Percentiles rank a stretch among this genome's conserved stretches.
Evolutionary conservation across 2,329 filamentous ascomycete genomes (phyloP).

Genomic region (Stromatinia cepivora): DNA sequence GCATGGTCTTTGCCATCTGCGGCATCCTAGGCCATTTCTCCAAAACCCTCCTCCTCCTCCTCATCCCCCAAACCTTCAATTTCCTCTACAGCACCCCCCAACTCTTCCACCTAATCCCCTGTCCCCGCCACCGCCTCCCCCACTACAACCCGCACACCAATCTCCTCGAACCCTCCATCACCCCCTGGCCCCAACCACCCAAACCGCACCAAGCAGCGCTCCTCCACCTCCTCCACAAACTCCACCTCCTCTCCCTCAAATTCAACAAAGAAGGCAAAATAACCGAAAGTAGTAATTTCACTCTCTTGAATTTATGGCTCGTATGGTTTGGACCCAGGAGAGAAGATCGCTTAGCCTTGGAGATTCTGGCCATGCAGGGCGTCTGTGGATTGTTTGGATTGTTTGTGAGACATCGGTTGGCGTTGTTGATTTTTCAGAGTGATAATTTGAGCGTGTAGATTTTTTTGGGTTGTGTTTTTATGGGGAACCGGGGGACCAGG

Average conservation of each 20-base stretch:
- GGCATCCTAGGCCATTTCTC: slow-evolving; percentile 97
- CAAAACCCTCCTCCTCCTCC: slow-evolving; percentile 88
- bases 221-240: slow-evolving; percentile 66
- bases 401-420: slow-evolving; percentile 81
- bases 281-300: slow-evolving; percentile 83
- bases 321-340: slow-evolving; percentile 91
- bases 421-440: slow-evolving; percentile 82
- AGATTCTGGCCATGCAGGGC: slow-evolving; percentile 78
- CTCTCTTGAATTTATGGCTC: slow-evolving; percentile 92
- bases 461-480: neutral
- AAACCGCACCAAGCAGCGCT: slow-evolving; percentile 59
- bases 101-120: slow-evolving; percentile 85
- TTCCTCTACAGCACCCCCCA: slow-evolving; percentile 93
- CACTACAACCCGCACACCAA: slow-evolving; percentile 84
- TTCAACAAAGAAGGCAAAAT: slow-evolving; percentile 69
- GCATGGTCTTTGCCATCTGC: slow-evolving; percentile 98
- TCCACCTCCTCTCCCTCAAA: slow-evolving; percentile 68
- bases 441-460: slow-evolving; percentile 64
- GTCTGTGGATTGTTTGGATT: slow-evolving; percentile 76
- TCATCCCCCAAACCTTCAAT: slow-evolving; percentile 94
- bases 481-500: neutral
- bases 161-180: slow-evolving; percentile 82
- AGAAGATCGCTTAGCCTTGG: slow-evolving; percentile 78
- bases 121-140: slow-evolving; percentile 88
- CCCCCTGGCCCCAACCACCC: slow-evolving; percentile 74